Base-by-base conservation (phyloP, 495 filamentous ascomycete genomes). In the Paragyromitra xinjiangensis region DNA sequence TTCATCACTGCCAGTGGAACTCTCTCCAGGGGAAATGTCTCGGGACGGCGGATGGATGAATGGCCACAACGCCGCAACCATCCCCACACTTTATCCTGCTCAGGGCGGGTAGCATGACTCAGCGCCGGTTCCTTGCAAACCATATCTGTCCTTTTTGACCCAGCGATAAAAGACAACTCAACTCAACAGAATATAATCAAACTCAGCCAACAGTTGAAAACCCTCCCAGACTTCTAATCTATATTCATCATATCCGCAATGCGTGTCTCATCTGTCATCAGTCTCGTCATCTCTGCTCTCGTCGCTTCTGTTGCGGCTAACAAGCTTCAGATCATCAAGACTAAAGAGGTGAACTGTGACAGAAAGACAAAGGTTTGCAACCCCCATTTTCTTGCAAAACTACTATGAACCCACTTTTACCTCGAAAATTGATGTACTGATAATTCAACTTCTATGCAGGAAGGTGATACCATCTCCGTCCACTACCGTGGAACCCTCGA, bases 401-500 rank as follows among this genome's bases (percentile, higher is more conserved):
- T 12, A 88, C 85, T 70, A 34, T 3, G 29, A 3, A 34, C 29
- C 29, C 29, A 34, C 29, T 3, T 34, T 34, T 84, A 94, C 70
- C 86, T 87, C 81, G 91, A 94, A 84, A 90, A 94, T 76, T 87
- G 89, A 74, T 94, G 92, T 64, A 89, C 89, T 92, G 81, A 88
- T 89, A 62, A 91, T 89, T 84, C 85, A 84, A 48, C 91, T 91
- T 83, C 91, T 82, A 90, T 92, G 48, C 75, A 89, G 78, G 88
- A 86, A 50, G 94, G 94, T 81, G 94, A 97, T 85, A 89, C 83
- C 59, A 91, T 98, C 78, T 84, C 86, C 45, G 93, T 98, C 73
- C 92, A 98, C 86, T 98, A 98, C 85, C 87, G 89, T 44, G 95
- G 95, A 71, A 95, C 91, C 0, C 87, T 97, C 29, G 86, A 87